Conservation (phyloP, 2,329 filamentous ascomycete genomes). For the Fusarium austroafricanum region DNA sequence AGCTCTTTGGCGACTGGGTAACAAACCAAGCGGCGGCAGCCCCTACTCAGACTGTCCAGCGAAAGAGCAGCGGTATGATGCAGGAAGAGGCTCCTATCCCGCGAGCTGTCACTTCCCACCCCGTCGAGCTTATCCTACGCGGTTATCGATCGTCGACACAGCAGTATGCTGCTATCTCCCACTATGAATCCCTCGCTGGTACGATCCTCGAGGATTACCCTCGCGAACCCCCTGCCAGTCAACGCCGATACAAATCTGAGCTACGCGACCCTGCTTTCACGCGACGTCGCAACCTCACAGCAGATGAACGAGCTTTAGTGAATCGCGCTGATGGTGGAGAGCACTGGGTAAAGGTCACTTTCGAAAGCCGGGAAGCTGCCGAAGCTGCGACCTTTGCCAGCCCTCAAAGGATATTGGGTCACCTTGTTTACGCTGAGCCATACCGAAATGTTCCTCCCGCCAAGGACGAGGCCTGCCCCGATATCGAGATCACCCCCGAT, state of each 20-base stretch:
- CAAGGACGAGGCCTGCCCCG: slow-evolving; percentile 72
- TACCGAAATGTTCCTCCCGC: slow-evolving; percentile 74
- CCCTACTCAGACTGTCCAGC: slow-evolving; percentile 45
- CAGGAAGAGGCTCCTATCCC: slow-evolving; percentile 56
- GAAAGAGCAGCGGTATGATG: slow-evolving; percentile 53
- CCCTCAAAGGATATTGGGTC: slow-evolving; percentile 77
- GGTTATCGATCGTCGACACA: slow-evolving; percentile 75
- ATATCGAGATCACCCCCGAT: slow-evolving; percentile 55
- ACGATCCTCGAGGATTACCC: slow-evolving; percentile 94
- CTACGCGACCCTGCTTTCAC: slow-evolving; percentile 78
- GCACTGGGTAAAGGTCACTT: slow-evolving; percentile 92
- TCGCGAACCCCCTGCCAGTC: slow-evolving; percentile 79
- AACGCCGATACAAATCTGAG: slow-evolving; percentile 78
- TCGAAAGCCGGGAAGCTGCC: slow-evolving; percentile 78
- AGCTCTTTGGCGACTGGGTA: slow-evolving; percentile 70
- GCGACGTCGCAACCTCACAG: slow-evolving; percentile 71
- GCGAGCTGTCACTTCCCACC: slow-evolving; percentile 55
- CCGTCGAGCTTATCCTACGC: slow-evolving; percentile 83
- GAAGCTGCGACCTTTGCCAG: slow-evolving; percentile 76
- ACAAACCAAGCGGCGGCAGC: slow-evolving; percentile 57
- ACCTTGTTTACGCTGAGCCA: slow-evolving; percentile 76
- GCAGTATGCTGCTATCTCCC: slow-evolving; percentile 88
- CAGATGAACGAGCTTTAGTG: slow-evolving; percentile 80
- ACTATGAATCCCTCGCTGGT: slow-evolving; percentile 88
- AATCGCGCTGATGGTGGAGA: slow-evolving; percentile 84